These are phyloP conservation scores for Tylopilus cervinicoccineus DNA, from an alignment of 768 basidiomycete species.

Conservation along the genomic window DNA sequence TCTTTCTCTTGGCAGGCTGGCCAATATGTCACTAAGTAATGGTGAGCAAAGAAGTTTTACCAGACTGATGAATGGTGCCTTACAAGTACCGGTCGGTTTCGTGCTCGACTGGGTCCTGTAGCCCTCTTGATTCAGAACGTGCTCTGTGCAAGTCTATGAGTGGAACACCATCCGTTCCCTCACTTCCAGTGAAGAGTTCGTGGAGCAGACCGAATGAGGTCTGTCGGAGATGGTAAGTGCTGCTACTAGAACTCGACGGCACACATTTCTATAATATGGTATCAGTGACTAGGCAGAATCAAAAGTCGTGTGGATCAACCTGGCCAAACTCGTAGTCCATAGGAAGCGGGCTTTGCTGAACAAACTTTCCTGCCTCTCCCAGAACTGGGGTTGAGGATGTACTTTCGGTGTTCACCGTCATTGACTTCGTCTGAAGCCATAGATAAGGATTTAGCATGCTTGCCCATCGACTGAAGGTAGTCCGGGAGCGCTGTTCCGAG, in stretches of 20 bases:
- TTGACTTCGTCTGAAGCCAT: constrained; percentile 73
- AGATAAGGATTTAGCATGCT: constrained; percentile 81
- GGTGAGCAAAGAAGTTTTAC: constrained; percentile 2
- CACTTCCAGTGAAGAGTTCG: constrained; percentile 59
- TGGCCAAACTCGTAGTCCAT: constrained; percentile 25
- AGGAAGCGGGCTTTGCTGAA: constrained; percentile 52
- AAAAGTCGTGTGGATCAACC: constrained; percentile 25
- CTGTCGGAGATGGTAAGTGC: constrained; percentile 48
- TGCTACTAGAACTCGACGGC: constrained; percentile 22
- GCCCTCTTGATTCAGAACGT: constrained; percentile 29
- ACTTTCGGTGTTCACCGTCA: constrained; percentile 64
- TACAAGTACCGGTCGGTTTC: constrained; percentile 75
- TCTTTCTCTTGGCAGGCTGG: constrained; percentile 47
- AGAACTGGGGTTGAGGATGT: constrained; percentile 70
- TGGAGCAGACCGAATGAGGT: constrained; percentile 61
- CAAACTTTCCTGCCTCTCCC: constrained; percentile 74
- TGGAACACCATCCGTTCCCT: constrained; percentile 51
- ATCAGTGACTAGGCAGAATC: constrained; percentile 11
- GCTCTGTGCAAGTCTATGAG: constrained; percentile 48
- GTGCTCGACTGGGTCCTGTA: constrained; percentile 39
- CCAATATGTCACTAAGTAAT: constrained; percentile 59
- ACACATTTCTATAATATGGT: constrained; percentile 9
- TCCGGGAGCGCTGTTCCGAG: constrained; percentile 55
- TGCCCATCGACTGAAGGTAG: constrained; percentile 55
- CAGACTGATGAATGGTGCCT: constrained; percentile 23